A percentile compares a stretch with the other conserved stretches of the same genome.
phyloP scores from a whole-genome alignment of 2,329 filamentous ascomycete genomes.

The Cladophialophora exuberans region DNA sequence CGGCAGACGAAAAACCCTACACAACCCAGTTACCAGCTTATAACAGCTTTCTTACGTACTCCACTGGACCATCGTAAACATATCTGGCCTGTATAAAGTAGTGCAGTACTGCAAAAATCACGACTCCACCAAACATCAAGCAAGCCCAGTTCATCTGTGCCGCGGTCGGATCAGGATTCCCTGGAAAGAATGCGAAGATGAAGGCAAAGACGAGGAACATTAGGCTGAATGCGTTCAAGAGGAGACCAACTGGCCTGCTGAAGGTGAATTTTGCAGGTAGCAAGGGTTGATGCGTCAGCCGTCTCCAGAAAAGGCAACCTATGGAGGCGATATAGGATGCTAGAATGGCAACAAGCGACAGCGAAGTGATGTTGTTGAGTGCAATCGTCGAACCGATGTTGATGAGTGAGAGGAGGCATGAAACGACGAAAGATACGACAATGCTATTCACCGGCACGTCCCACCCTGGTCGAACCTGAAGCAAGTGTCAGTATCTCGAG shows the following conservation, averaged over 20 bases:
- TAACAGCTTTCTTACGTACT: slow-evolving; percentile 33
- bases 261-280: slow-evolving; percentile 44
- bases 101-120: slow-evolving; percentile 35
- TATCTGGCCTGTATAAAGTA: slow-evolving; percentile 35
- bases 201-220: slow-evolving; percentile 34
- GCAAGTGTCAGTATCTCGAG: background rate
- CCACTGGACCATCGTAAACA: slow-evolving; percentile 39
- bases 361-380: slow-evolving; percentile 47
- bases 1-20: too few relatives aligned
- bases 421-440: slow-evolving; percentile 51
- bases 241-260: slow-evolving; percentile 41
- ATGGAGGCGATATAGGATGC: slow-evolving; percentile 46
- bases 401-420: slow-evolving; percentile 45
- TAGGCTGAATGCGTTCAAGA: slow-evolving; percentile 42
- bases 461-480: slow-evolving; percentile 29
- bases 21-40: too few relatives aligned
- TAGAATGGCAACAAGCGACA: slow-evolving; percentile 44
- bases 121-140: slow-evolving; percentile 35
- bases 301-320: slow-evolving; percentile 40
- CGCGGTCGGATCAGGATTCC: slow-evolving; percentile 26
- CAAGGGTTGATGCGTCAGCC: slow-evolving; percentile 40
- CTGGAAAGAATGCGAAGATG: slow-evolving; percentile 37
- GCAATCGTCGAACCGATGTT: slow-evolving; percentile 41
- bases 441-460: slow-evolving; percentile 34
- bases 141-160: slow-evolving; percentile 38